phyloP scores from a whole-genome alignment of 352 stramenopile species.

The Globisporangium nagaii region DNA sequence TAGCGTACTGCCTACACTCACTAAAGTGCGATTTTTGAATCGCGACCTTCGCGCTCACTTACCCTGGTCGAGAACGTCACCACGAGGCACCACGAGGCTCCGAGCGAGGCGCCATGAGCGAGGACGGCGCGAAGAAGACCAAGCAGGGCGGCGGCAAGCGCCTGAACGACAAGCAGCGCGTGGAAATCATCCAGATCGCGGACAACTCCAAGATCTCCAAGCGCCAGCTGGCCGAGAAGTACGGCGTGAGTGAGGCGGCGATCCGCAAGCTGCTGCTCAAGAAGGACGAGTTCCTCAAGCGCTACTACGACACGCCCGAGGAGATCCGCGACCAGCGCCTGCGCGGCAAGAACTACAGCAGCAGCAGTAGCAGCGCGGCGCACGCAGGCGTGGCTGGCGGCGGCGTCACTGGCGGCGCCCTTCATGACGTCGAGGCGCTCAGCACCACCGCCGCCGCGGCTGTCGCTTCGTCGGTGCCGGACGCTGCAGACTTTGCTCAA shows the following conservation, averaged over 20 bases:
- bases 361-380: not conserved
- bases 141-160: conserved; percentile 69
- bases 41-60: too few species aligned
- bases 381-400: not conserved
- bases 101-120: too few species aligned
- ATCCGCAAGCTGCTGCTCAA: conserved; percentile 79
- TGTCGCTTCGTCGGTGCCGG: too few species aligned
- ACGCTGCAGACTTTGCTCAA: not conserved
- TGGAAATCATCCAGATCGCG: conserved; percentile 80
- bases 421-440: conserved; percentile 5
- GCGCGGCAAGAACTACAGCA: conserved; percentile 49
- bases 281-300: conserved; percentile 74
- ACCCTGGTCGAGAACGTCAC: too few species aligned
- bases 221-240: conserved; percentile 69
- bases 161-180: conserved; percentile 74
- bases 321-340: conserved; percentile 67
- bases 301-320: conserved; percentile 78
- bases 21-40: not conserved
- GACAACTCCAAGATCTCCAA: conserved; percentile 78
- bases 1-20: not conserved
- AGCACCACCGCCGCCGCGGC: not conserved
- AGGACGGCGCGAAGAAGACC: conserved; percentile 46
- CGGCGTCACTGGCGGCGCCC: not conserved
- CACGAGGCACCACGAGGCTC: too few species aligned
- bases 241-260: conserved; percentile 70